phyloP scores from a whole-genome alignment of 2,329 filamentous ascomycete genomes.

The Monilinia fructigena region DNA sequence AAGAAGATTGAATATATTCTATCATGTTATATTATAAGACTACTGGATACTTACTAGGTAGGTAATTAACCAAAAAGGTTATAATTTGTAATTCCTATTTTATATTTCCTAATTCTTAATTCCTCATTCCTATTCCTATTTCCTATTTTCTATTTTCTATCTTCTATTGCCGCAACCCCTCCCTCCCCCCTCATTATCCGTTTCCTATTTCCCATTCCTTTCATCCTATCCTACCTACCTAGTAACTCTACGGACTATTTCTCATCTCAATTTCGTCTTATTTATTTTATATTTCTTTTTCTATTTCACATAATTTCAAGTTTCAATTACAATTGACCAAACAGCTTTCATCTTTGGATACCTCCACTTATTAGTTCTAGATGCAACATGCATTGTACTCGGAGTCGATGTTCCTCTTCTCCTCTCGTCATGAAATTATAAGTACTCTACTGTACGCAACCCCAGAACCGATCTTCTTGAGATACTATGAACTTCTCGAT shows the following conservation, averaged over 20 bases:
- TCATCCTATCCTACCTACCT: too few relatives aligned
- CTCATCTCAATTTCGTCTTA: not conserved
- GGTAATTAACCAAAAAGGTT: too few relatives aligned
- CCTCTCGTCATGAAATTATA: conserved; percentile 20
- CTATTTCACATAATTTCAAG: not conserved
- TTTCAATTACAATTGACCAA: conserved; percentile 10
- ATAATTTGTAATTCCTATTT: not conserved
- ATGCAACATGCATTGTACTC: conserved; percentile 23
- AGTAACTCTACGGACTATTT: too few relatives aligned
- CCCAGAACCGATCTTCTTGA: not conserved
- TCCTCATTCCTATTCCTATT: too few relatives aligned
- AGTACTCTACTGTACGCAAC: conserved; percentile 12
- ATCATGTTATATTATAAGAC: too few relatives aligned
- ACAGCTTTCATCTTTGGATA: conserved; percentile 10
- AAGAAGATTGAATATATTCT: too few relatives aligned
- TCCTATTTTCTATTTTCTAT: too few relatives aligned
- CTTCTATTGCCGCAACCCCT: not conserved
- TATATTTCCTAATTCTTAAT: too few relatives aligned
- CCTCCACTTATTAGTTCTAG: conserved; percentile 18
- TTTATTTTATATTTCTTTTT: conserved; percentile 6
- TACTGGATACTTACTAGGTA: too few relatives aligned
- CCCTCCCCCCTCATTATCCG: too few relatives aligned
- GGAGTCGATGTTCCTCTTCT: conserved; percentile 4
- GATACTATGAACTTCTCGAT: conserved; percentile 20
- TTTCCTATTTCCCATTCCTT: not conserved